Evolutionary conservation across 176 grass and related monocot genomes (phyloP).

Genomic region (Tillandsia leiboldiana): DNA sequence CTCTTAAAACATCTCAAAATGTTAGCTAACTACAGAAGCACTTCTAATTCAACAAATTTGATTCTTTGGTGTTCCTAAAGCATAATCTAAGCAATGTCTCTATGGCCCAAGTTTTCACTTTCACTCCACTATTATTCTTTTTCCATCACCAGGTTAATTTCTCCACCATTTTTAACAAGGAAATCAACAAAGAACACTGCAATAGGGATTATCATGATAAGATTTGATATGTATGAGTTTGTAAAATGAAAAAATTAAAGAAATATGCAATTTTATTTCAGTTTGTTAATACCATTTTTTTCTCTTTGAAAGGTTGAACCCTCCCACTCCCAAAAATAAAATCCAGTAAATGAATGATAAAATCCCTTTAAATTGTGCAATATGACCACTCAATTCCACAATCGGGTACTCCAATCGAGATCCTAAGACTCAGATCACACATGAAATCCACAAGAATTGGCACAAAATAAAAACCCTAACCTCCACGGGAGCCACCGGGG

Average conservation of each 20-base stretch:
- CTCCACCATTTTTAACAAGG: not conserved
- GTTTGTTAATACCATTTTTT: no score
- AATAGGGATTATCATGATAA: not conserved
- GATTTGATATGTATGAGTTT: no score
- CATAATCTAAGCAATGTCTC: not conserved
- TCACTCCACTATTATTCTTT: not conserved
- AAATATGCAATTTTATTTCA: no score
- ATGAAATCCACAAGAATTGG: not conserved
- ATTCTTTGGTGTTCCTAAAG: not conserved
- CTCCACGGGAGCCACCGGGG: constrained; percentile 68
- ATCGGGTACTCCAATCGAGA: not conserved
- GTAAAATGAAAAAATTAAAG: no score
- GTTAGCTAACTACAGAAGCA: not conserved
- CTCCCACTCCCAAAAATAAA: constrained; percentile 4
- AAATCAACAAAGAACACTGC: not conserved
- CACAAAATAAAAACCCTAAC: constrained; percentile 19
- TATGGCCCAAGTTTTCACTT: not conserved
- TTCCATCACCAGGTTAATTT: not conserved
- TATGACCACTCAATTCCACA: not conserved
- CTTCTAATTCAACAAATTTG: not conserved
- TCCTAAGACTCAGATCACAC: not conserved
- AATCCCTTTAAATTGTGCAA: not conserved
- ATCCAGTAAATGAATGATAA: no score
- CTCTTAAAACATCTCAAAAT: not conserved
- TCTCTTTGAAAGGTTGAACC: constrained; percentile 9